Conservation (phyloP, 2,329 filamentous ascomycete species). For the Beauveria rudraprayagi region DNA sequence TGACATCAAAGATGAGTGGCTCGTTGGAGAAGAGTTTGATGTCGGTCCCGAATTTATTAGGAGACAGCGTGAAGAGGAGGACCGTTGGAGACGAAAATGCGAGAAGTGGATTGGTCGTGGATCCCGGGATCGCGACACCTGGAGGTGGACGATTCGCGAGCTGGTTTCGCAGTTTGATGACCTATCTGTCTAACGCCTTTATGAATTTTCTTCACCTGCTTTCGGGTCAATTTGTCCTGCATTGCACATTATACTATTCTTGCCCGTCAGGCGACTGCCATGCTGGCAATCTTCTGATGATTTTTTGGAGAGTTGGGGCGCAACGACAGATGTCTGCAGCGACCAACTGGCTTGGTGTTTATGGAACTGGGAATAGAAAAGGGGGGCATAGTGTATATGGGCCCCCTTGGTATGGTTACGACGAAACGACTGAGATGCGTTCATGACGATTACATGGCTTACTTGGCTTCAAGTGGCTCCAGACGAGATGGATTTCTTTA, state of each 20-base stretch:
- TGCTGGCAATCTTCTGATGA: neutral
- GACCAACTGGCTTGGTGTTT: constrained; percentile 1
- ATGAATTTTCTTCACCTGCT: constrained; percentile 12
- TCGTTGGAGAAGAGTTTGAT: constrained; percentile 93
- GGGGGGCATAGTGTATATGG: constrained; percentile 14
- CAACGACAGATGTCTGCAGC: constrained; percentile 12
- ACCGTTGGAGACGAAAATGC: constrained; percentile 81
- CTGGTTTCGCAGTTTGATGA: constrained; percentile 41
- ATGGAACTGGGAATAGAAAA: constrained; percentile 19
- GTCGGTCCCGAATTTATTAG: constrained; percentile 90
- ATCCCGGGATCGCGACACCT: constrained; percentile 48
- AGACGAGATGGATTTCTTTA: constrained; percentile 7
- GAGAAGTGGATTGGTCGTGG: constrained; percentile 69
- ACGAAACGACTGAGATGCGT: constrained; percentile 21
- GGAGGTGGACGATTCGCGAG: constrained; percentile 71
- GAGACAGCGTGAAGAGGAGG: constrained; percentile 84
- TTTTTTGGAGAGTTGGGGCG: constrained; percentile 2
- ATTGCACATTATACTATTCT: constrained; percentile 3
- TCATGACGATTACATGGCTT: constrained; percentile 17
- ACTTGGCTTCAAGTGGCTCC: constrained; percentile 6
- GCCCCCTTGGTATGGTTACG: constrained; percentile 17
- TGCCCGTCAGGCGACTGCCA: neutral
- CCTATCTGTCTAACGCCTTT: constrained; percentile 23
- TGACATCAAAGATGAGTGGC: constrained; percentile 67
- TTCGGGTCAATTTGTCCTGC: constrained; percentile 1